phyloP scores from a whole-genome alignment of 1,139 yeast genomes.

The Blastobotrys buckinghamii region DNA sequence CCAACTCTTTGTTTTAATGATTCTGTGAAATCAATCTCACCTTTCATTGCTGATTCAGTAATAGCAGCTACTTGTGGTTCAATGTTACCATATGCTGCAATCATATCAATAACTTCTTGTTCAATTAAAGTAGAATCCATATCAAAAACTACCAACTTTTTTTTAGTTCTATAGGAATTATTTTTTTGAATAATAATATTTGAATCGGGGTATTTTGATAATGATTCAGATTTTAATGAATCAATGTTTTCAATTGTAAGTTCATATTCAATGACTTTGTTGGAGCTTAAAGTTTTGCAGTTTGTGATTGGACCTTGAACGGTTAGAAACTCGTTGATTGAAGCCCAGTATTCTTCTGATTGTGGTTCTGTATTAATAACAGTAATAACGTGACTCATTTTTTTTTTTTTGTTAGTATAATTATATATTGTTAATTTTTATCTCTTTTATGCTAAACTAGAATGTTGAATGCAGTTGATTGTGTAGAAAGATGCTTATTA shows the following conservation, averaged over 20 bases:
- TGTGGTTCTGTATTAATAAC: background rate
- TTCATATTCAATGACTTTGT: background rate
- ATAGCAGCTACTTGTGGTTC: conserved; percentile 72
- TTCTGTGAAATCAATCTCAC: conserved; percentile 86
- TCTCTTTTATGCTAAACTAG: too few relatives aligned
- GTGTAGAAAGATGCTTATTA: too few relatives aligned
- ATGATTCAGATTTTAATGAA: background rate
- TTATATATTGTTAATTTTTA: too few relatives aligned
- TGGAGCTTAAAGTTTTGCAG: background rate
- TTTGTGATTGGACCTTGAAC: background rate
- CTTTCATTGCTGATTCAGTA: conserved; percentile 95
- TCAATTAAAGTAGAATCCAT: conserved; percentile 97
- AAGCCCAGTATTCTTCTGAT: background rate
- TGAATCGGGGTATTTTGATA: conserved; percentile 14
- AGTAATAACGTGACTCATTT: conserved; percentile 4
- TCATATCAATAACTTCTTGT: conserved; percentile 94
- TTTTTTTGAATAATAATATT: conserved; percentile 45
- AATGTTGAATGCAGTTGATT: too few relatives aligned
- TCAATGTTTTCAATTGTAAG: background rate
- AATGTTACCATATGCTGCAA: conserved; percentile 82
- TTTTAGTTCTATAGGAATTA: conserved; percentile 30
- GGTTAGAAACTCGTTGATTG: conserved; percentile 1
- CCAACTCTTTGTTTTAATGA: conserved; percentile 71
- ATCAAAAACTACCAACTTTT: conserved; percentile 78
- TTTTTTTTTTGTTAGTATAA: too few relatives aligned